phyloP scores from a whole-genome alignment of 1,139 yeast genomes.

The Yamadazyma dendronema region DNA sequence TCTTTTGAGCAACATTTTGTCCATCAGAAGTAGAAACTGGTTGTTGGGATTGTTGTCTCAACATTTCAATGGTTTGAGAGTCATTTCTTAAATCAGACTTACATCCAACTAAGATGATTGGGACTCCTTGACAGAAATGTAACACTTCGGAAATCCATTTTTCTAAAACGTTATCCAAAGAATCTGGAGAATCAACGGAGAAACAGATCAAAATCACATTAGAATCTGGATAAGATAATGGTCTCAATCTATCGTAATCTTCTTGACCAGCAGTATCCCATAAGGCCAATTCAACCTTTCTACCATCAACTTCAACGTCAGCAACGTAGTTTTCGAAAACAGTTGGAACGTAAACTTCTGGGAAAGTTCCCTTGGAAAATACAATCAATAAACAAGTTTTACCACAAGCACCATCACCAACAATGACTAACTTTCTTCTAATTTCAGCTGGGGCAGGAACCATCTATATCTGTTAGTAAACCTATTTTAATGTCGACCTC shows the following conservation, averaged over 20 bases:
- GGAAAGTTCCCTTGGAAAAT: slow-evolving; percentile 93
- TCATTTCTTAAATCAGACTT: slow-evolving; percentile 85
- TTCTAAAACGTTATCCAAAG: slow-evolving; percentile 89
- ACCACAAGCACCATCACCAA: slow-evolving; percentile 89
- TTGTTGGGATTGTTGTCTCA: slow-evolving; percentile 70
- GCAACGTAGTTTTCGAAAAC: slow-evolving; percentile 95
- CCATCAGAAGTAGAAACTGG: slow-evolving; percentile 83
- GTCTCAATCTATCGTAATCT: slow-evolving; percentile 94
- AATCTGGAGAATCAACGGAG: slow-evolving; percentile 88
- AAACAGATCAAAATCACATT: slow-evolving; percentile 90
- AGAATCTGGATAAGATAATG: slow-evolving; percentile 89
- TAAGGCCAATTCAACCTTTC: slow-evolving; percentile 88
- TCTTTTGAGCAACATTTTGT: slow-evolving; percentile 78
- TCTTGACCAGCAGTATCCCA: slow-evolving; percentile 99
- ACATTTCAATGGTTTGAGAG: slow-evolving; percentile 69
- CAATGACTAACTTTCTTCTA: slow-evolving; percentile 79
- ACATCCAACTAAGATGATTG: slow-evolving; percentile 90
- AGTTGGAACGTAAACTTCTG: slow-evolving; percentile 93
- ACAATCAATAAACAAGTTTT: slow-evolving; percentile 81
- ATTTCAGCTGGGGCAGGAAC: slow-evolving; percentile 61
- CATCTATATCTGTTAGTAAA: slow-evolving; percentile 24
- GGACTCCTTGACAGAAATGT: slow-evolving; percentile 94
- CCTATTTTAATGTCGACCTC: too few species aligned
- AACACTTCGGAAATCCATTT: slow-evolving; percentile 94
- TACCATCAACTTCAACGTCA: slow-evolving; percentile 90